Evolutionary conservation across 2,329 filamentous ascomycete genomes (phyloP).

Genomic region (Basipetospora chlamydospora): DNA sequence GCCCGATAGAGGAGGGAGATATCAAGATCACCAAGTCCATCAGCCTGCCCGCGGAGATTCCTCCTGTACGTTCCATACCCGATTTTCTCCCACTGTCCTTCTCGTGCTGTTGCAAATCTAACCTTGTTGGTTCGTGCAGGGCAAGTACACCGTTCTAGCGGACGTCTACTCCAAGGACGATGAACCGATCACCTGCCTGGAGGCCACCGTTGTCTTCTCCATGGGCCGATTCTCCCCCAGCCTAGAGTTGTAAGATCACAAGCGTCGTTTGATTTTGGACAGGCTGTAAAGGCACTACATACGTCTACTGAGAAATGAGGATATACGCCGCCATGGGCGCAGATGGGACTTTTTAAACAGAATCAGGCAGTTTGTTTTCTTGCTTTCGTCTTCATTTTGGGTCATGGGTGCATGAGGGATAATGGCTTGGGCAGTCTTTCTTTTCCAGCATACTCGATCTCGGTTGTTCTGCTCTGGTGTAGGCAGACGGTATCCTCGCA

Average conservation of each 20-base stretch:
- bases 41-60: conserved; percentile 72
- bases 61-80: conserved; percentile 50
- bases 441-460: too few species aligned
- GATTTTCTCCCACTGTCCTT: background rate
- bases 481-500: too few species aligned
- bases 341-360: too few species aligned
- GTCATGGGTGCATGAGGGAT: too few species aligned
- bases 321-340: too few species aligned
- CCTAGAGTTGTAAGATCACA: conserved; percentile 23
- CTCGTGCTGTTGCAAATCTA: background rate
- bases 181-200: conserved; percentile 72
- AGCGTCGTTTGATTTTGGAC: too few species aligned
- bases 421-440: too few species aligned
- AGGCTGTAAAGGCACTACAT: too few species aligned
- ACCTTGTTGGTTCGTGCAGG: conserved; percentile 33
- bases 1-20: conserved; percentile 70
- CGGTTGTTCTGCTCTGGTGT: too few species aligned
- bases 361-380: too few species aligned
- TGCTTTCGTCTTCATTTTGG: too few species aligned
- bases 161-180: conserved; percentile 66
- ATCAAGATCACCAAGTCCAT: conserved; percentile 66
- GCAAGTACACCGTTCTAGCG: conserved; percentile 77
- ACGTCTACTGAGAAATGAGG: too few species aligned
- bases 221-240: conserved; percentile 21
- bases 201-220: conserved; percentile 53